A percentile compares a stretch with the other conserved stretches of the same genome.
phyloP scores from a whole-genome alignment of 2,329 filamentous ascomycete species.

The Diaporthe helianthi region DNA sequence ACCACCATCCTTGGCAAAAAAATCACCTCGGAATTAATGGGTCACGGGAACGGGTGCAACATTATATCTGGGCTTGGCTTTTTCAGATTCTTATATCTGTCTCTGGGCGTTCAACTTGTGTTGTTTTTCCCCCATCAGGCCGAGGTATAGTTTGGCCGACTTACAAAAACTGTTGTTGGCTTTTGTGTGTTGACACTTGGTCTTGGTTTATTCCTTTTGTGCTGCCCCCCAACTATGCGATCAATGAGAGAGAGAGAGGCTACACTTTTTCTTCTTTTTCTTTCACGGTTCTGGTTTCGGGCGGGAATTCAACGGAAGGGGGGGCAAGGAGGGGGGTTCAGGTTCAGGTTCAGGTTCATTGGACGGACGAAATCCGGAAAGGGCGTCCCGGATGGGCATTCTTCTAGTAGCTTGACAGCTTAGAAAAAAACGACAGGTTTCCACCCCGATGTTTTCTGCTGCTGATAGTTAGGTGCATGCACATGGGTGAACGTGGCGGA shows the following conservation, averaged over 20 bases:
- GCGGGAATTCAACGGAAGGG: slow-evolving; percentile 4
- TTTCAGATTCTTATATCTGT: background rate
- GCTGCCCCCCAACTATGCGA: slow-evolving; percentile 13
- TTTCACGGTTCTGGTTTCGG: background rate
- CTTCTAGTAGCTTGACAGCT: slow-evolving; percentile 21
- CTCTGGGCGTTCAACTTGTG: slow-evolving; percentile 30
- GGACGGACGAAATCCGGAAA: slow-evolving; percentile 21
- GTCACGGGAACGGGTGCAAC: slow-evolving; percentile 20
- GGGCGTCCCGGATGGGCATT: slow-evolving; percentile 16
- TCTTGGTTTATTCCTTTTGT: background rate
- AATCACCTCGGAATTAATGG: slow-evolving; percentile 19
- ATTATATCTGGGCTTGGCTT: slow-evolving; percentile 29
- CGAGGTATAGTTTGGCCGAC: slow-evolving; percentile 26
- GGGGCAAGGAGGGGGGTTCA: background rate
- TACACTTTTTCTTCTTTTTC: background rate
- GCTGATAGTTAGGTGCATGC: background rate
- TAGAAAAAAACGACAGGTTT: slow-evolving; percentile 20
- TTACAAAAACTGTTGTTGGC: slow-evolving; percentile 31
- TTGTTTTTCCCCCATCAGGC: background rate
- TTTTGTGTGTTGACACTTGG: background rate
- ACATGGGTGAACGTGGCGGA: background rate
- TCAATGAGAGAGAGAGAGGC: slow-evolving; percentile 25
- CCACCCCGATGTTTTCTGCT: background rate
- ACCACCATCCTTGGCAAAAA: background rate
- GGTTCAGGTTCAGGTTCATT: background rate